These are phyloP conservation scores for Teratosphaeria viscida DNA, from an alignment of 2,329 filamentous ascomycete species.

Conservation along the genomic window DNA sequence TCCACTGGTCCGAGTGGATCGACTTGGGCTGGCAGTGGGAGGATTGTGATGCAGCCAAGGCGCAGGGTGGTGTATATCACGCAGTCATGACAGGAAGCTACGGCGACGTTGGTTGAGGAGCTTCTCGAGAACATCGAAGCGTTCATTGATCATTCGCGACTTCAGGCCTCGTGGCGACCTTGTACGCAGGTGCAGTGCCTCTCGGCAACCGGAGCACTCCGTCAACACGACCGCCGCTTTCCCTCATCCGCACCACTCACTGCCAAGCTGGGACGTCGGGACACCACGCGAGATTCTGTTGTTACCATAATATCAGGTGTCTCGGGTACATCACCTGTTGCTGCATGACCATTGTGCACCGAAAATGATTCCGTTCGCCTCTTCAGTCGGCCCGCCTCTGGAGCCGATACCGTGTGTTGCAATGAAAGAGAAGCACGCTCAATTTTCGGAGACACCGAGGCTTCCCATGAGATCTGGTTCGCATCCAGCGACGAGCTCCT, in stretches of 20 bases:
- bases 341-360: not conserved
- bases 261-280: not conserved
- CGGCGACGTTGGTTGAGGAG: not conserved
- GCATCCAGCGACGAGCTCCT: not conserved
- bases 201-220: too few relatives aligned
- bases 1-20: not conserved
- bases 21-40: not conserved
- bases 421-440: not conserved
- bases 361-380: not conserved
- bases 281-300: not conserved
- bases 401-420: not conserved
- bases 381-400: not conserved
- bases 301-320: not conserved
- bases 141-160: not conserved
- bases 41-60: not conserved
- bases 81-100: not conserved
- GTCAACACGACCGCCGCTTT: not conserved
- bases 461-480: not conserved
- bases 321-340: not conserved
- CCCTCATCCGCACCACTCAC: not conserved
- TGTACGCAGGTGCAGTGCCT: too few relatives aligned
- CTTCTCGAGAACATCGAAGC: not conserved
- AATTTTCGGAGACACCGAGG: not conserved
- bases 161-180: not conserved
- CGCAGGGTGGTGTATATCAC: not conserved